Evolutionary conservation across 306 rosid genomes (phyloP), one percentile per base, ranked within the genome.

Genomic region (Cucurbita argyrosperma): DNA sequence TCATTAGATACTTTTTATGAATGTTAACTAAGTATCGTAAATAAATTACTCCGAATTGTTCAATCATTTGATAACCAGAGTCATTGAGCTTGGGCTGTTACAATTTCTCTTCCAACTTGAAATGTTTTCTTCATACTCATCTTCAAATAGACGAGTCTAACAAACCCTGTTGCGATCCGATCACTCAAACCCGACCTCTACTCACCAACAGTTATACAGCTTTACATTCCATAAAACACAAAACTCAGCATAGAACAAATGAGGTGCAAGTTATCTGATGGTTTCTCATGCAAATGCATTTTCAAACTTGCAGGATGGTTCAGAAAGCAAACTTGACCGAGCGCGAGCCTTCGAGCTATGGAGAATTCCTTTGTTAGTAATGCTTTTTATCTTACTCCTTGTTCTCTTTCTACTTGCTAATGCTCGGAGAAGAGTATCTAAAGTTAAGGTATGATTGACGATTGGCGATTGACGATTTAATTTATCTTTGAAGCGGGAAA

Each of bases 351-450:
- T 80, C 45, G 59, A 62, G 30, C 55, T 79, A 61, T 82, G 88
- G 92, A 86, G 82, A 80, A 50, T 68, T 59, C 56, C 86, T 72
- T 78, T 86, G 0, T 26, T 84, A n/a, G 78, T 81, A 64, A 71
- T 74, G 76, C 46, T 83, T 72, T 19, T 70, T 68, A 74, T 76
- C 83, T 69, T 84, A 79, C 43, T 85, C 76, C 47, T 84, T 79
- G 56, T 79, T 61, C 77, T 79, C 75, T 26, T 83, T 76, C 65
- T 86, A 75, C 71, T 84, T 87, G 89, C 84, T 67, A 86, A 86
- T 82, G 82, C 80, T 30, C 88, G 87, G 79, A 87, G 95, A 85
- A 90, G 90, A 87, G 82, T 81, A 65, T 87, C 30, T 16, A 93
- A 93, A 84, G 76, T 87, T 81, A 93, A 93, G 80, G 74, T 84